A percentile compares a stretch with the other conserved stretches of the same genome.
phyloP scores from a whole-genome alignment of 2,329 filamentous ascomycete genomes.

The Ceratocystis huliohia region DNA sequence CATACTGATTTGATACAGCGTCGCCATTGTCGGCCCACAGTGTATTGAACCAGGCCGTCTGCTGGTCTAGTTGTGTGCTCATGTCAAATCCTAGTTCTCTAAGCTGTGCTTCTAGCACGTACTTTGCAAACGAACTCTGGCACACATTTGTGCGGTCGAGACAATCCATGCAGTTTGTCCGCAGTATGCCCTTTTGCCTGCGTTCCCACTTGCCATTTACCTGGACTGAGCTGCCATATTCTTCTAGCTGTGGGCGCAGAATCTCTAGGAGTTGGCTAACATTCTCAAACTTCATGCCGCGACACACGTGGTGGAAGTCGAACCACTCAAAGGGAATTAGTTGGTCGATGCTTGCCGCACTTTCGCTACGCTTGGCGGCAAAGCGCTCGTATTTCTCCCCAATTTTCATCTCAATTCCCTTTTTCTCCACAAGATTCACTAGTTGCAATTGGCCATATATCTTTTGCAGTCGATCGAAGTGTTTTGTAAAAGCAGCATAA shows the following conservation, averaged over 20 bases:
- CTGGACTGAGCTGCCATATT: slow-evolving; percentile 57
- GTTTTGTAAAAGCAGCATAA: slow-evolving; percentile 60
- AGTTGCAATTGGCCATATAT: slow-evolving; percentile 67
- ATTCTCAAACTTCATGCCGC: slow-evolving; percentile 97
- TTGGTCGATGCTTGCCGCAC: slow-evolving; percentile 19
- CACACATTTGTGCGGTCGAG: slow-evolving; percentile 92
- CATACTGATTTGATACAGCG: slow-evolving; percentile 88
- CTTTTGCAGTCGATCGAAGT: slow-evolving; percentile 57
- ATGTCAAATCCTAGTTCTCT: slow-evolving; percentile 64
- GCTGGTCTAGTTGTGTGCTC: slow-evolving; percentile 60
- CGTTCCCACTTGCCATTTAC: slow-evolving; percentile 32
- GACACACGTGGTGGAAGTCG: slow-evolving; percentile 84
- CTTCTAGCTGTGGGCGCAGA: slow-evolving; percentile 53
- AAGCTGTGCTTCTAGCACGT: slow-evolving; percentile 69
- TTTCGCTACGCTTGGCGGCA: slow-evolving; percentile 52
- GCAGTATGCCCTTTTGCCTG: slow-evolving; percentile 60
- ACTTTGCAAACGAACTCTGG: slow-evolving; percentile 78
- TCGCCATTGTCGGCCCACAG: slow-evolving; percentile 98
- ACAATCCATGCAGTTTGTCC: slow-evolving; percentile 98
- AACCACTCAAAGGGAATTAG: slow-evolving; percentile 73
- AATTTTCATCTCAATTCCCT: slow-evolving; percentile 66
- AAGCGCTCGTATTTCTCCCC: slow-evolving; percentile 65
- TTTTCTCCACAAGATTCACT: slow-evolving; percentile 79
- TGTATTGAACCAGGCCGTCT: slow-evolving; percentile 86
- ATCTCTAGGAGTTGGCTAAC: slow-evolving; percentile 66